Base-by-base conservation (phyloP, 2,329 filamentous ascomycete species). In the Cytospora schulzeri region DNA sequence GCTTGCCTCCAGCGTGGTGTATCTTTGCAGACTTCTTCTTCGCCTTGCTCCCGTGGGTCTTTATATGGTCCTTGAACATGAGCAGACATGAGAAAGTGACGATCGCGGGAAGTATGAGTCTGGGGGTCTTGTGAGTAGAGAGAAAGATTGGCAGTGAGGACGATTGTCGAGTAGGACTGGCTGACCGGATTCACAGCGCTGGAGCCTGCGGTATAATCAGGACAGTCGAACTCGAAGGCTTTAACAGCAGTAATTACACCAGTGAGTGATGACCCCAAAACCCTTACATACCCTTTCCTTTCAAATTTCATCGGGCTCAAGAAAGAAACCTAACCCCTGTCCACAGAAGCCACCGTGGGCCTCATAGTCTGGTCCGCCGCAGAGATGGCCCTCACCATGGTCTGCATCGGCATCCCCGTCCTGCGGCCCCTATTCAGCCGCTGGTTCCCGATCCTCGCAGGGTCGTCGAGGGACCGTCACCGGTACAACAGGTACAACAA, bases 31-130 rank as follows among this genome's bases (percentile, higher is more conserved):
- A 77, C 61, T 75, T 77, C 52, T 73, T 70, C 48, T 76, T 74
- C 0, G 75, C 75, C 24, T 55, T 71, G 0, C 72, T 78, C 1
- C 78, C 78, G 0, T 80, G 78, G 76, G 71, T 77, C 9, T 69
- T 79, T 5, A 71, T 80, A 22, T 79, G 78, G 75, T 70, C 73
- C 0, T 67, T 79, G 15, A 76, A 78, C 59, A 80, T 80, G 76
- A 76, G 75, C 31, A 73, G 66, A 19, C 74, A 74, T 22, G 77
- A 80, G 59, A 80, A 78, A 67, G 71, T 78, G 50, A 71, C 75
- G 5, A 77, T 79, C 17, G 72, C 76, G 0, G 67, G 68, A 12
- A 77, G 76, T 64, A 69, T 80, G 1, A 79, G 77, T 52, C 69
- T 80, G 2, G 78, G 78, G 15, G 65, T 79, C 11, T 74, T 79